Conservation (phyloP, 192 early-diverging fungal genomes). For the Gamsiella multidivaricata region DNA sequence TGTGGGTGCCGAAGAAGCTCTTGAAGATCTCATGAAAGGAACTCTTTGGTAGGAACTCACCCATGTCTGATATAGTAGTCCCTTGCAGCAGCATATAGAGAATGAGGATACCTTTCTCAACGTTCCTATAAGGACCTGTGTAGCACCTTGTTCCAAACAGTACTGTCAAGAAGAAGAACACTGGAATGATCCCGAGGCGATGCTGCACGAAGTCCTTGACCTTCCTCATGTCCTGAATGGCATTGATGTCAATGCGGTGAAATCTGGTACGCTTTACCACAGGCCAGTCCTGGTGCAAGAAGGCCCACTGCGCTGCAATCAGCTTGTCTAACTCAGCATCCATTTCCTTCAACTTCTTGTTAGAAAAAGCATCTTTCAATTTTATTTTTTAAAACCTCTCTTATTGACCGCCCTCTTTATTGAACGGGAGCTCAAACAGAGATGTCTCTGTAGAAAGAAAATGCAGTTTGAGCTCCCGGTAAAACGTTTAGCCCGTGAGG, state of each 20-base stretch:
- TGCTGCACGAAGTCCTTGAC: constrained; percentile 6
- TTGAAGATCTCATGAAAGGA: constrained; percentile 27
- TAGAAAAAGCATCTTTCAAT: neutral
- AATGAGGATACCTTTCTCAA: constrained; percentile 41
- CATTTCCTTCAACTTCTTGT: neutral
- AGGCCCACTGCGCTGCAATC: constrained; percentile 6
- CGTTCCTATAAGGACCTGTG: constrained; percentile 30
- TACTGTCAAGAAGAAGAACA: constrained; percentile 31
- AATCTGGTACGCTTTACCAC: constrained; percentile 7
- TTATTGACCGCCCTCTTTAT: neutral
- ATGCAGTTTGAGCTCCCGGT: neutral
- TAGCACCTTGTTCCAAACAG: constrained; percentile 14
- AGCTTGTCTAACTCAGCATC: constrained; percentile 12
- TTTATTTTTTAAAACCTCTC: neutral
- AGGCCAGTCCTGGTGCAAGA: constrained; percentile 23
- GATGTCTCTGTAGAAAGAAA: too few relatives aligned
- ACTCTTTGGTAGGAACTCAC: constrained; percentile 27
- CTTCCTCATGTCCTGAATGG: neutral
- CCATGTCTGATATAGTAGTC: constrained; percentile 9
- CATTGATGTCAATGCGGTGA: constrained; percentile 19
- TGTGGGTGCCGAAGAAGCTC: constrained; percentile 16
- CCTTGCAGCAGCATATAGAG: constrained; percentile 37
- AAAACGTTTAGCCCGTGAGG: neutral
- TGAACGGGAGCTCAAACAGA: too few relatives aligned
- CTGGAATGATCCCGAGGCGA: constrained; percentile 5